Conservation (phyloP, 2,329 filamentous ascomycete genomes). For the Epichloe brachyelytri region DNA sequence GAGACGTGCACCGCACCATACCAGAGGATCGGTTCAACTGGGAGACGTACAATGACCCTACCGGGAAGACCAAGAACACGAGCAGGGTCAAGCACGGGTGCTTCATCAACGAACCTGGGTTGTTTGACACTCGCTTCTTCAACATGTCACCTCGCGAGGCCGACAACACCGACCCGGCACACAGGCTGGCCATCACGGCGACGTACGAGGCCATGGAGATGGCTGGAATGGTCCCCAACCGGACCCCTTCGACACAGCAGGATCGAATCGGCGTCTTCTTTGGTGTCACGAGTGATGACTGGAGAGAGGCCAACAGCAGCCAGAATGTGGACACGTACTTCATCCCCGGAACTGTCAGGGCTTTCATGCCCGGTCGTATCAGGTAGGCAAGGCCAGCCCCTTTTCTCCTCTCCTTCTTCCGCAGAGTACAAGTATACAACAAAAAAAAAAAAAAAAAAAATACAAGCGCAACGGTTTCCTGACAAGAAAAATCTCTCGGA, state of each 20-base stretch:
- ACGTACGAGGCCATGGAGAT: conserved; percentile 69
- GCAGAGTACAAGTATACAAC: no score
- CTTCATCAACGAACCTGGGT: conserved; percentile 53
- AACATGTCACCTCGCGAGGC: conserved; percentile 66
- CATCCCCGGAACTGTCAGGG: conserved; percentile 36
- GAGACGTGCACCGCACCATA: conserved; percentile 46
- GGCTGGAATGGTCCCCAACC: conserved; percentile 36
- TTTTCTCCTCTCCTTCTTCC: no score
- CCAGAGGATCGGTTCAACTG: conserved; percentile 53
- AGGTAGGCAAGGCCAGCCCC: conserved; percentile 31
- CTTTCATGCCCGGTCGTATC: conserved; percentile 46
- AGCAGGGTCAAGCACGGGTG: conserved; percentile 55
- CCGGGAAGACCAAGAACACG: conserved; percentile 53
- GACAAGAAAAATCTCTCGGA: background rate
- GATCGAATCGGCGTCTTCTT: conserved; percentile 59
- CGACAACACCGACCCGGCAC: conserved; percentile 62
- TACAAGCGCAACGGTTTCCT: no score
- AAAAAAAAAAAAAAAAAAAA: no score
- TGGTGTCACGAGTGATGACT: conserved; percentile 66
- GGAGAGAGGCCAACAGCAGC: conserved; percentile 61
- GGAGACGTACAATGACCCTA: conserved; percentile 50
- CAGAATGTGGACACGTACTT: conserved; percentile 51
- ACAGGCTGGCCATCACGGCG: conserved; percentile 56
- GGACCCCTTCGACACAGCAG: conserved; percentile 34
- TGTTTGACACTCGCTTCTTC: conserved; percentile 67